These are phyloP conservation scores for Starmerella roubikii DNA, from an alignment of 805 yeast genomes.

Conservation along the genomic window DNA sequence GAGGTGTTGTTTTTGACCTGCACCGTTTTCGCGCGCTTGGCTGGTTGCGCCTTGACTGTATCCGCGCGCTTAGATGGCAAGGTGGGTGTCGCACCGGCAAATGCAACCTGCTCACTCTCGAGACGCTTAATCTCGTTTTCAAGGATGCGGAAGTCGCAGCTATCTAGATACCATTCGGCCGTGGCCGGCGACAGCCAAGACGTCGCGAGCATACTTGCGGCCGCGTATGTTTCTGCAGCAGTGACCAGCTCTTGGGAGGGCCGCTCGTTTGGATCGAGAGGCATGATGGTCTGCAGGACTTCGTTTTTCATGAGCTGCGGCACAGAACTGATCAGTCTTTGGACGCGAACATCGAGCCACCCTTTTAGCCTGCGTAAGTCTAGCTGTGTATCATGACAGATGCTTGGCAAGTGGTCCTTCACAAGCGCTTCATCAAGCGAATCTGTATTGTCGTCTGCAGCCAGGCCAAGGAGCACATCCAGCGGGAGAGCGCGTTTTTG, in stretches of 20 bases:
- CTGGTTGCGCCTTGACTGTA: conserved; percentile 6
- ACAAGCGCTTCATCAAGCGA: conserved; percentile 13
- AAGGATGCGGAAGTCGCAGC: conserved; percentile 20
- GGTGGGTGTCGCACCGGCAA: conserved; percentile 6
- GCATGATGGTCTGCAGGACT: conserved; percentile 10
- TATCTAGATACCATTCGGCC: conserved; percentile 12
- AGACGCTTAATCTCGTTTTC: conserved; percentile 13
- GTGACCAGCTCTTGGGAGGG: conserved; percentile 13
- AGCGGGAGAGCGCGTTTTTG: conserved; percentile 17
- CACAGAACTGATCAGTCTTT: conserved; percentile 9
- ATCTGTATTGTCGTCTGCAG: conserved; percentile 7
- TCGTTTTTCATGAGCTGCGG: conserved; percentile 15
- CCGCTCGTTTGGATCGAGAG: conserved; percentile 13
- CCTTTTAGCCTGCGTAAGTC: conserved; percentile 14
- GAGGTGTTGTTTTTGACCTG: conserved; percentile 20
- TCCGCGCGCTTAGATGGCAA: conserved; percentile 11
- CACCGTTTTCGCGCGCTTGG: conserved; percentile 5
- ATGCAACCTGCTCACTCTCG: conserved; percentile 9
- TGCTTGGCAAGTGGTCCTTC: neutral
- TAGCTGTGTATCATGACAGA: conserved; percentile 10
- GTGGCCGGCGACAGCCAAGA: conserved; percentile 19
- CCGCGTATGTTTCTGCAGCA: conserved; percentile 14
- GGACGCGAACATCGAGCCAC: conserved; percentile 16
- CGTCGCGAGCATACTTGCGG: conserved; percentile 17
- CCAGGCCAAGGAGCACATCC: conserved; percentile 21